phyloP scores from a whole-genome alignment of 1,284 basidiomycete genomes.

The Cerrena zonata region DNA sequence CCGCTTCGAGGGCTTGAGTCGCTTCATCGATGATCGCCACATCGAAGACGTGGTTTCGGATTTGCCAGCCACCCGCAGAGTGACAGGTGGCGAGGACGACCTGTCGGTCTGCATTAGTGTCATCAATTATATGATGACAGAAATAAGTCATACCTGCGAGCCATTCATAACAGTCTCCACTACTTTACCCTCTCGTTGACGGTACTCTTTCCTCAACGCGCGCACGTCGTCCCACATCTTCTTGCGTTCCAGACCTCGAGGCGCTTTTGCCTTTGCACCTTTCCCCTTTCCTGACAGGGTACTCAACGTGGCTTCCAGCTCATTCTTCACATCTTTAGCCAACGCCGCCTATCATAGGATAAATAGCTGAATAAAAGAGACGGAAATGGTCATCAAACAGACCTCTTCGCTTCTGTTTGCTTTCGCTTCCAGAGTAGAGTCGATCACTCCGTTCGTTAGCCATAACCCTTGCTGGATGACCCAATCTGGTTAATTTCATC shows the following conservation, averaged over 20 bases:
- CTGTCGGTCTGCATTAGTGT: slow-evolving; percentile 29
- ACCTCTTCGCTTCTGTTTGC: slow-evolving; percentile 75
- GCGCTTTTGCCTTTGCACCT: slow-evolving; percentile 64
- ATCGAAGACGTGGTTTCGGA: slow-evolving; percentile 77
- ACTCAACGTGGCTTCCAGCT: slow-evolving; percentile 67
- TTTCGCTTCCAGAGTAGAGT: slow-evolving; percentile 84
- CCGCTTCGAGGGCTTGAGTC: slow-evolving; percentile 92
- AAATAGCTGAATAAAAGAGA: neutral
- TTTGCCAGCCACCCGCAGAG: slow-evolving; percentile 76
- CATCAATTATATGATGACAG: neutral
- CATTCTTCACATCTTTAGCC: slow-evolving; percentile 79
- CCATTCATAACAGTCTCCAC: slow-evolving; percentile 73
- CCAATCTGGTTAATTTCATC: slow-evolving; percentile 73
- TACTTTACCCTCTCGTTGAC: slow-evolving; percentile 80
- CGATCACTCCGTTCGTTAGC: slow-evolving; percentile 60
- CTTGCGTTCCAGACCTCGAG: slow-evolving; percentile 72
- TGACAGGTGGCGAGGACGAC: slow-evolving; percentile 92
- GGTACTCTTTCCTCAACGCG: slow-evolving; percentile 88
- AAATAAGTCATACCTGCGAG: slow-evolving; percentile 50
- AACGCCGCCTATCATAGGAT: slow-evolving; percentile 48
- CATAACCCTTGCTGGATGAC: slow-evolving; percentile 91
- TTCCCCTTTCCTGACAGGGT: slow-evolving; percentile 75
- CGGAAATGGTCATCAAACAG: slow-evolving; percentile 1
- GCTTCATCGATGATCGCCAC: slow-evolving; percentile 94
- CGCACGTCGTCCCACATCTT: slow-evolving; percentile 90